phyloP scores from a whole-genome alignment of 495 filamentous ascomycete genomes.

The Daldinia childiae region DNA sequence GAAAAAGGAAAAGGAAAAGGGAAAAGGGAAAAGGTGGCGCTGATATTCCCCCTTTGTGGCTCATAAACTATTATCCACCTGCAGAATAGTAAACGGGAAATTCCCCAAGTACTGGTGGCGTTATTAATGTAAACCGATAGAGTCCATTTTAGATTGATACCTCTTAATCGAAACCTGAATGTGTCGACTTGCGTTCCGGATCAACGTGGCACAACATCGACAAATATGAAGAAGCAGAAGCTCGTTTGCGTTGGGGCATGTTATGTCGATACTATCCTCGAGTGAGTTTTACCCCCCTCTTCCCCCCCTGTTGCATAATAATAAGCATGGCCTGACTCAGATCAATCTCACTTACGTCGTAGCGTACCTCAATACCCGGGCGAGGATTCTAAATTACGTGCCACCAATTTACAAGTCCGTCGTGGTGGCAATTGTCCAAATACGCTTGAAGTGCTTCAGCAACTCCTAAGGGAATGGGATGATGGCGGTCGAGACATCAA shows the following conservation, averaged over 20 bases:
- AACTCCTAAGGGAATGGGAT: conserved; percentile 55
- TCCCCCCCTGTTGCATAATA: conserved; percentile 25
- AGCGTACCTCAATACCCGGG: conserved; percentile 72
- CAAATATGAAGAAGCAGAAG: conserved; percentile 49
- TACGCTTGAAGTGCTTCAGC: conserved; percentile 72
- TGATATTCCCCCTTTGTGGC: conserved; percentile 19
- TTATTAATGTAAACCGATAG: conserved; percentile 20
- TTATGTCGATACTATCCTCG: conserved; percentile 74
- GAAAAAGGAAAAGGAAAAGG: neutral
- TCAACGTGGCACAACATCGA: conserved; percentile 42
- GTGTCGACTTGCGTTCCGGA: conserved; percentile 26
- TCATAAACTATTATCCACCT: conserved; percentile 18
- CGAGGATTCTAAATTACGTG: conserved; percentile 78
- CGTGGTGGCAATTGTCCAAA: conserved; percentile 79
- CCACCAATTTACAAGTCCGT: conserved; percentile 64
- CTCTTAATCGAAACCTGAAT: conserved; percentile 8
- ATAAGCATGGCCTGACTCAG: conserved; percentile 37
- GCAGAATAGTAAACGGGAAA: neutral
- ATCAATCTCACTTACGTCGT: conserved; percentile 36
- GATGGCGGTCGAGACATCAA: conserved; percentile 32
- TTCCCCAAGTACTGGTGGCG: conserved; percentile 12
- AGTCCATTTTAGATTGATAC: conserved; percentile 15
- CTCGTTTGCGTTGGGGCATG: conserved; percentile 71
- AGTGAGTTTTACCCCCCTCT: conserved; percentile 55
- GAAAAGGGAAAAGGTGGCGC: conserved; percentile 23